phyloP scores from a whole-genome alignment of 2,329 filamentous ascomycete genomes.

The Colletotrichum caudatum region DNA sequence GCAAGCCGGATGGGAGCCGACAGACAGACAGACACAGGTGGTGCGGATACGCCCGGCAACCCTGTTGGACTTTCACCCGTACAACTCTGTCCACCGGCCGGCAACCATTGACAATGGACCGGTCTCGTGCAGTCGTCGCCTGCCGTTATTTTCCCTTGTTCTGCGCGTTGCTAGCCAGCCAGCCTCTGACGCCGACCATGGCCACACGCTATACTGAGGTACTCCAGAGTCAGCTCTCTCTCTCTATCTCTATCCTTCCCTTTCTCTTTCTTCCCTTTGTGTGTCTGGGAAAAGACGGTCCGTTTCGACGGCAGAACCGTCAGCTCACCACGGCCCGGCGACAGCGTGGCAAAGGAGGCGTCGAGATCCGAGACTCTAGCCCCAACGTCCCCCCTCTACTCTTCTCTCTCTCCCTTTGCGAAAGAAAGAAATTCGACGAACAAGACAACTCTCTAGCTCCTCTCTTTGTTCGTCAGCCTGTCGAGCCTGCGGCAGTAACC shows the following conservation, averaged over 20 bases:
- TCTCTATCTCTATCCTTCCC: background rate
- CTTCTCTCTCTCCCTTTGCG: background rate
- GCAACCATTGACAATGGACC: slow-evolving; percentile 25
- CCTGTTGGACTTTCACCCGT: background rate
- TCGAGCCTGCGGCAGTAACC: background rate
- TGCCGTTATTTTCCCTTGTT: slow-evolving; percentile 13
- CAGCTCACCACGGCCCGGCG: slow-evolving; percentile 2
- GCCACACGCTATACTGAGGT: background rate
- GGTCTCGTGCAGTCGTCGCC: slow-evolving; percentile 29
- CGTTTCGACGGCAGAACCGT: slow-evolving; percentile 13
- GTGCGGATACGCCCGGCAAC: slow-evolving; percentile 16
- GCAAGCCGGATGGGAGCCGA: slow-evolving; percentile 32
- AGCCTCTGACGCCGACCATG: background rate
- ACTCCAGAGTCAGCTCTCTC: background rate
- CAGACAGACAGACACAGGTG: slow-evolving; percentile 11
- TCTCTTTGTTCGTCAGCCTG: slow-evolving; percentile 16
- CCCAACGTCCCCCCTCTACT: background rate
- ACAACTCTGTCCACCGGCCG: background rate
- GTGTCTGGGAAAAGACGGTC: background rate
- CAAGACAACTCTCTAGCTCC: background rate
- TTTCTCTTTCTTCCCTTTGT: slow-evolving; percentile 14
- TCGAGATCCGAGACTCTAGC: background rate
- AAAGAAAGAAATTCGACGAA: background rate
- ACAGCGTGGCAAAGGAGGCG: background rate
- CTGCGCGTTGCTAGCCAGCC: background rate